Base-by-base conservation (phyloP, 306 rosid genomes). In the Bauhinia variegata region DNA sequence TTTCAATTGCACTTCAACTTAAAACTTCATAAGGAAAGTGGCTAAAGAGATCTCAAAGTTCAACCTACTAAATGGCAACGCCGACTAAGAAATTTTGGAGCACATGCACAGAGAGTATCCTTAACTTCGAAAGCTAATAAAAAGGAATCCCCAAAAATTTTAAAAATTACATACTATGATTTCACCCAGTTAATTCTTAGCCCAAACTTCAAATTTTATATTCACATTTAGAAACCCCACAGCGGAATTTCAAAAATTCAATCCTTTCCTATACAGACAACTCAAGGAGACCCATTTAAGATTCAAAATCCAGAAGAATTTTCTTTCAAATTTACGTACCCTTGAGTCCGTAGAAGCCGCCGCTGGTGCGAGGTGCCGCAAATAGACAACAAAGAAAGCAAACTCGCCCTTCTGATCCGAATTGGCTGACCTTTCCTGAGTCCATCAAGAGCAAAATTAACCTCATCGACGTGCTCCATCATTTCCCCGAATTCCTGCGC, bases 391-490 rank as follows among this genome's bases (percentile, higher is more conserved):
- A 95, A 78, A 5, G 96, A 88, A 41, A 85, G 36, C 86, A 95
- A 75, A 65, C 99, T 90, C 4, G 99, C 89, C 80, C 99, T 84
- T 66, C 92, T 86, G 92, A 90, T 95, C 97, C 97, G 86, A 9
- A 82, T 76, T 4, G 93, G 99, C 72, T 95, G 99, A 7, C 88
- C 89, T 54, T 66, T 90, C 61, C 96, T 78, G 4, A 95, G 82
- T 31, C 99, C 99, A 70, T 95, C 99, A 55, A 95, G 78, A 2
- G 99, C 95, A 28, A 95, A 95, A 86, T 95, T 95, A 30, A 95
- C 99, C 83, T 85, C 87, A 52, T 85, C 87, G 23, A 82, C 85
- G 5, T 85, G 90, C 81, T 85, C 90, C 90, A 85, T 85, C 90
- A 85, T 85, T 79, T 85, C 90, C 53, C 90, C 90, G 32, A 85